Base-by-base conservation (phyloP, 805 yeast genomes). In the Lipomyces spencermartinsiae region DNA sequence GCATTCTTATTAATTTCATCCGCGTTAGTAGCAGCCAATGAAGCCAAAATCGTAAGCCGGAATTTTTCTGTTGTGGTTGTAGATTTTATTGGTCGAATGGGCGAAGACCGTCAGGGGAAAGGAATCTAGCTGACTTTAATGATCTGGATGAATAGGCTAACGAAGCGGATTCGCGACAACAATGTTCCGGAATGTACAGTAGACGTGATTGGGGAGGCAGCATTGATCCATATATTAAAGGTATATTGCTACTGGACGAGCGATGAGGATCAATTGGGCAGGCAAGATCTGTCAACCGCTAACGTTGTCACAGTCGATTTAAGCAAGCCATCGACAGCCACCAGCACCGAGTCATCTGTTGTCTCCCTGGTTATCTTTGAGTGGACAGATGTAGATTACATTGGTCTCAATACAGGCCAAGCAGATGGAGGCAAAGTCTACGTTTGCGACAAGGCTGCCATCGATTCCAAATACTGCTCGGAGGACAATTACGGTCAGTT, bases 181-280 rank as follows among this genome's bases (percentile, higher is more conserved):
- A 86, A 33, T 94, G 99, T 78, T 84, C 93, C 4, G 99, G 99
- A 46, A 89, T 94, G 88, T 94, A 94, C 80, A 85, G 93, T 65
- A 88, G 88, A 73, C 82, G 86, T 59, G 97, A 93, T 75, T 91
- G 97, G 93, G 90, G 92, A 60, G 99, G 99, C 46, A 82, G 84
- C 33, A 79, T 81, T 9, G 88, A 86, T 67, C 93, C 96, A 78
- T 77, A 86, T 85, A 71, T 84, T 83, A 59, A 84, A 84, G 59
- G 83, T 85, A 63, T 71, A 87, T 64, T 73, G 77, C 31, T 78
- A 80, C 58, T 71, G 69, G 22, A 73, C 74, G 31, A 79, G 72
- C 65, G 80, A 78, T 61, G 72, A 73, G n/a, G 73, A 78, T 37
- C 43, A 37, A 37, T 37, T 37, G 16, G 39, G 49, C 5, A 16